phyloP scores from a whole-genome alignment of 352 stramenopile genomes.

The Phytophthora sansomeana region DNA sequence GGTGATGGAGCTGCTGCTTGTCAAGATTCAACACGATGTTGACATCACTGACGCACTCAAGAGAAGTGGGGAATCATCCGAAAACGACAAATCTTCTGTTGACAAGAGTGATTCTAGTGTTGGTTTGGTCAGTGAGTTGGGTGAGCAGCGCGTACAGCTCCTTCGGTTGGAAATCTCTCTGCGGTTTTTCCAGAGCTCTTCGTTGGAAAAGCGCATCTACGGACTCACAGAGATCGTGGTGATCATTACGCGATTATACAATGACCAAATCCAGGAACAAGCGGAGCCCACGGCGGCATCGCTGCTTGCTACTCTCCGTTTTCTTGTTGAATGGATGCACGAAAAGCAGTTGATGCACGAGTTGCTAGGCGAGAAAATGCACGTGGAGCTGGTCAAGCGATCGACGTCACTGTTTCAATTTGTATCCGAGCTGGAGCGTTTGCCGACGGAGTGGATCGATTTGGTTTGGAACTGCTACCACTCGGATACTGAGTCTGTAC shows the following conservation, averaged over 20 bases:
- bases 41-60: constrained; percentile 6
- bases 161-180: constrained; percentile 63
- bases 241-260: constrained; percentile 52
- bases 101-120: not conserved
- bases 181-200: constrained; percentile 59
- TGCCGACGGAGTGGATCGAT: constrained; percentile 53
- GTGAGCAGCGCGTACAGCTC: constrained; percentile 47
- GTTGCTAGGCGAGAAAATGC: constrained; percentile 71
- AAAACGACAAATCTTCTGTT: too few relatives aligned
- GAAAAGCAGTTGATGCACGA: constrained; percentile 54
- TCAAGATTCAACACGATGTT: constrained; percentile 37
- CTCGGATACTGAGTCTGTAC: constrained; percentile 7
- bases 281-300: constrained; percentile 34
- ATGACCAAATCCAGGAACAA: constrained; percentile 46
- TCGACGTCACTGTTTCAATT: constrained; percentile 71
- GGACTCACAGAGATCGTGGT: constrained; percentile 72
- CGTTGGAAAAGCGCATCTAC: constrained; percentile 79
- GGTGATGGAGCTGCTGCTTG: constrained; percentile 63
- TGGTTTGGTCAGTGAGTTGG: constrained; percentile 6
- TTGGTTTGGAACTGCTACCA: constrained; percentile 65
- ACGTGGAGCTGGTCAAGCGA: constrained; percentile 76
- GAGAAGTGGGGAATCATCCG: too few relatives aligned
- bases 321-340: constrained; percentile 60
- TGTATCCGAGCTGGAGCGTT: constrained; percentile 40
- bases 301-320: constrained; percentile 33